phyloP scores from a whole-genome alignment of 176 grass and related monocot species.

The Aegilops umbellulata region DNA sequence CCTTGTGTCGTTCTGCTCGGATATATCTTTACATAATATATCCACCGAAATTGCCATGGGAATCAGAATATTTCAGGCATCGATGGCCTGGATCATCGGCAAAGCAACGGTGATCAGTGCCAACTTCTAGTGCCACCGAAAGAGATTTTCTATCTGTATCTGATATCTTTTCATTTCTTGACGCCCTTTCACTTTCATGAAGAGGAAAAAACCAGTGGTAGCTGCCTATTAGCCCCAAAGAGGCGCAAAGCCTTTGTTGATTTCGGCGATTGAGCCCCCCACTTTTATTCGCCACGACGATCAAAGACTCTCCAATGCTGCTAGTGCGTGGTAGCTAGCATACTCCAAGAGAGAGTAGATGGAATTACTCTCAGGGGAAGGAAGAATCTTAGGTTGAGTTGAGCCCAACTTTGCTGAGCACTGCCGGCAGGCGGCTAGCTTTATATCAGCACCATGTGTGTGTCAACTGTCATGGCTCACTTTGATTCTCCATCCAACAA shows the following conservation, averaged over 20 bases:
- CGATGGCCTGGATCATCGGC: no score
- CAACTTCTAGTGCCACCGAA: not conserved
- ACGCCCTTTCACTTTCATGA: not conserved
- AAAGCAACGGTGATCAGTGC: not conserved
- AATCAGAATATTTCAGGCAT: not conserved
- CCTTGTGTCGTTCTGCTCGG: not conserved
- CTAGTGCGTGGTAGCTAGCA: not conserved
- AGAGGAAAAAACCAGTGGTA: not conserved
- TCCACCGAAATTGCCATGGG: not conserved
- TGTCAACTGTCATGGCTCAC: not conserved
- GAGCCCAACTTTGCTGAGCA: conserved; percentile 17
- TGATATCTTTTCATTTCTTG: not conserved
- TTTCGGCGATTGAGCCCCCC: not conserved
- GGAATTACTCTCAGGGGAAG: not conserved
- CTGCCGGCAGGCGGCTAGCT: not conserved
- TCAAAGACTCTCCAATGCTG: not conserved
- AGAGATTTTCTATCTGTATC: not conserved
- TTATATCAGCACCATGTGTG: not conserved
- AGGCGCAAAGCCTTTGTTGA: conserved; percentile 18
- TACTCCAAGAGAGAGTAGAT: not conserved
- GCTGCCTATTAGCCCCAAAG: conserved; percentile 5
- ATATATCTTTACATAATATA: not conserved
- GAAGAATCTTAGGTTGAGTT: not conserved
- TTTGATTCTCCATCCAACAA: conserved; percentile 8
- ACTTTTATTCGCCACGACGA: not conserved